Conservation (phyloP, 805 yeast genomes). For the Candida nonsorbophila region DNA sequence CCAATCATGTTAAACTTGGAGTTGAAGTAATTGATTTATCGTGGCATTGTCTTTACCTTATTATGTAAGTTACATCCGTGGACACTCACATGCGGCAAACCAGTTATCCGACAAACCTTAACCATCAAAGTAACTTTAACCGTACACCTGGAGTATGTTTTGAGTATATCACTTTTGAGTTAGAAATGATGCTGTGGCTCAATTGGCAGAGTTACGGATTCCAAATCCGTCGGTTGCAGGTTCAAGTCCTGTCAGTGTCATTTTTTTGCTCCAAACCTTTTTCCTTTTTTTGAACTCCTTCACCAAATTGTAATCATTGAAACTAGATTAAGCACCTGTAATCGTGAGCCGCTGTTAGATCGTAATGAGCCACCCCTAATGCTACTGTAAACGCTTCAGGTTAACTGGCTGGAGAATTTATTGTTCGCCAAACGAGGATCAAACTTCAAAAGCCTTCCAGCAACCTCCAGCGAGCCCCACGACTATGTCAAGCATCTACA, state of each 20-base stretch:
- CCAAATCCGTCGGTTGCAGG: conserved; percentile 77
- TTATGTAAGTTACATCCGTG: neutral
- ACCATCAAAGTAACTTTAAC: conserved; percentile 1
- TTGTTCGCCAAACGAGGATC: too few relatives aligned
- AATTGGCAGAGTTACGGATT: conserved; percentile 37
- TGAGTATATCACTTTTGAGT: neutral
- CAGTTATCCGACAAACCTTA: too few relatives aligned
- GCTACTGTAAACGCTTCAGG: too few relatives aligned
- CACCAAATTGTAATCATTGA: too few relatives aligned
- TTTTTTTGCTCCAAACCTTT: conserved; percentile 4
- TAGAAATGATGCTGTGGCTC: conserved; percentile 26
- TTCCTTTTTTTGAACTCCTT: conserved; percentile 2
- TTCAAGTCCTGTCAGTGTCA: conserved; percentile 75
- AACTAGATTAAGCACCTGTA: too few relatives aligned
- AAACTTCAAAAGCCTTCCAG: neutral
- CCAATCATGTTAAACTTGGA: conserved; percentile 2
- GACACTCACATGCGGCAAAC: neutral
- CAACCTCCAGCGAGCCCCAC: neutral
- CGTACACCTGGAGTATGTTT: neutral
- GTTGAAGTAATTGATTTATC: neutral
- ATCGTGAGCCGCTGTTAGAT: too few relatives aligned
- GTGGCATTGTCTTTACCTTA: neutral
- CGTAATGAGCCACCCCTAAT: too few relatives aligned
- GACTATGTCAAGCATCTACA: neutral
- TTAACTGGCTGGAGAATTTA: too few relatives aligned